Evolutionary conservation across 768 basidiomycete species (phyloP).

Genomic region (Saitozyma podzolica): DNA sequence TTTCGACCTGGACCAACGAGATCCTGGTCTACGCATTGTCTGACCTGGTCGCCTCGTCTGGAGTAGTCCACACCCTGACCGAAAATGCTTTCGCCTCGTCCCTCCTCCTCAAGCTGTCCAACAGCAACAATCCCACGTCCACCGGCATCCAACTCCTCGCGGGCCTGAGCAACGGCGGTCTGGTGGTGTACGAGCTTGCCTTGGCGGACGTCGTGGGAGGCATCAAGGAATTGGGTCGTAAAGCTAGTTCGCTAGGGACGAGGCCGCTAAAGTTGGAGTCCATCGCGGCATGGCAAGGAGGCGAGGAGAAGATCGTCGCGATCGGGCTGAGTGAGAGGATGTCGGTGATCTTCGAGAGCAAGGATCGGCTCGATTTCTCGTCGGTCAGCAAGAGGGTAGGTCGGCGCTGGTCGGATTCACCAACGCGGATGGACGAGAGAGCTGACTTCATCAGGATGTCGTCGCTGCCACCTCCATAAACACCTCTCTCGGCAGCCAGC

Average conservation of each 20-base stretch:
- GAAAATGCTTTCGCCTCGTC: slow-evolving; percentile 25
- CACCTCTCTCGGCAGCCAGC: slow-evolving; percentile 26
- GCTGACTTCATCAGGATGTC: slow-evolving; percentile 31
- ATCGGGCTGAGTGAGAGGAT: slow-evolving; percentile 43
- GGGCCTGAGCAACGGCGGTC: slow-evolving; percentile 44
- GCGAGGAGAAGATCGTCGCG: slow-evolving; percentile 31
- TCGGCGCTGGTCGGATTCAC: background rate
- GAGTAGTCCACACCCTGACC: slow-evolving; percentile 10
- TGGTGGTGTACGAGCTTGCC: slow-evolving; percentile 35
- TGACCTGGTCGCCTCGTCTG: slow-evolving; percentile 5
- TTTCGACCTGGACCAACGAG: slow-evolving; percentile 37
- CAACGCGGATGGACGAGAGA: no score
- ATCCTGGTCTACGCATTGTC: slow-evolving; percentile 34
- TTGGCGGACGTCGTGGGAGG: slow-evolving; percentile 6
- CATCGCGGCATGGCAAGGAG: slow-evolving; percentile 3
- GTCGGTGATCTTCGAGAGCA: slow-evolving; percentile 42
- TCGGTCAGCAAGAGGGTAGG: slow-evolving; percentile 42
- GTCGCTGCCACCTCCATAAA: slow-evolving; percentile 26
- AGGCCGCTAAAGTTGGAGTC: slow-evolving; percentile 31
- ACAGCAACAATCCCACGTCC: slow-evolving; percentile 3
- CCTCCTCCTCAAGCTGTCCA: slow-evolving; percentile 16
- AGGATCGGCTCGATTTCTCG: slow-evolving; percentile 42
- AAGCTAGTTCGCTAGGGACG: slow-evolving; percentile 37
- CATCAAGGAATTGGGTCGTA: slow-evolving; percentile 21
- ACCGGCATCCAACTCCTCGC: slow-evolving; percentile 35